phyloP scores from a whole-genome alignment of 75 land plant genomes.

The Pseudotsuga menziesii region DNA sequence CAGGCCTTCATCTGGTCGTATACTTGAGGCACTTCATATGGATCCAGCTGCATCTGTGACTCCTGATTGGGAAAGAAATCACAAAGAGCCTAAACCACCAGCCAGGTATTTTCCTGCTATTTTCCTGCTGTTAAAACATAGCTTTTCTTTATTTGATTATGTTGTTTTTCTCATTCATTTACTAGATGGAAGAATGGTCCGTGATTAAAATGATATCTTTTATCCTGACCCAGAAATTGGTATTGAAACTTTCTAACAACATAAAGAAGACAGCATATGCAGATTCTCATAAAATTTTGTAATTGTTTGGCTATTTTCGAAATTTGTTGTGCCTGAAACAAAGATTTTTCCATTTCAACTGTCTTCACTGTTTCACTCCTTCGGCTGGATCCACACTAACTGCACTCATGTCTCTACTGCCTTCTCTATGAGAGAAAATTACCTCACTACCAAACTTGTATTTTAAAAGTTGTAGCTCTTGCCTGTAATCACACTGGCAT shows the following conservation, averaged over 20 bases:
- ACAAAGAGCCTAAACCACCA: constrained; percentile 41
- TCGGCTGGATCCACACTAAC: too few species aligned
- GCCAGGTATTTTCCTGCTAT: constrained; percentile 32
- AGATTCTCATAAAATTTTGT: background rate
- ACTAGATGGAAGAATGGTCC: background rate
- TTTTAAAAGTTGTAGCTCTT: too few species aligned
- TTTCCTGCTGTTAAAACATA: too few species aligned
- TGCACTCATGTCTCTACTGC: too few species aligned
- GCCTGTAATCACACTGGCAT: too few species aligned
- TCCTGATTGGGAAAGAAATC: constrained; percentile 55
- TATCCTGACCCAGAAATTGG: background rate
- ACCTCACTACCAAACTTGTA: too few species aligned
- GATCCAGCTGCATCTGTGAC: constrained; percentile 91
- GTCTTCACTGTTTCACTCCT: too few species aligned
- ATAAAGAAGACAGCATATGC: background rate
- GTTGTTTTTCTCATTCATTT: background rate
- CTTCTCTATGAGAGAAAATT: too few species aligned
- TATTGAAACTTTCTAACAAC: background rate
- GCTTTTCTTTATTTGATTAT: background rate
- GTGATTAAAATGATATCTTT: background rate
- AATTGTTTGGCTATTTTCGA: background rate
- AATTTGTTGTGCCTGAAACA: too few species aligned
- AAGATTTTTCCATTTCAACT: too few species aligned
- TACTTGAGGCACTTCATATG: constrained; percentile 94
- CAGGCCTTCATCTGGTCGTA: constrained; percentile 72